Conservation (phyloP, 345 rosid species). For the Eucalyptus pauciflora region DNA sequence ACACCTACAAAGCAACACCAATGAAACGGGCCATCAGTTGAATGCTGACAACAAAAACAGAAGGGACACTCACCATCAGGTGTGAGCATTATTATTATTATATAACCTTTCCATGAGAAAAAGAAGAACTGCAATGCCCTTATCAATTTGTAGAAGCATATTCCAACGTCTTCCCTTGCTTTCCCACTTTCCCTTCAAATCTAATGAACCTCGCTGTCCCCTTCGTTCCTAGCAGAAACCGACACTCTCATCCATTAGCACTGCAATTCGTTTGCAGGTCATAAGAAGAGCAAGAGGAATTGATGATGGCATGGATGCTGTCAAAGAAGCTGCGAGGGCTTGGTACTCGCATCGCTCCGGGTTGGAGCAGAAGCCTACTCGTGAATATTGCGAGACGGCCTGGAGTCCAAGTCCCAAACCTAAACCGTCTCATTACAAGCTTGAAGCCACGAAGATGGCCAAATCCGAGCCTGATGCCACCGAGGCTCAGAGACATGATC, state of each 20-base stretch:
- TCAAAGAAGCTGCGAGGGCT: background rate
- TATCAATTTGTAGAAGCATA: background rate
- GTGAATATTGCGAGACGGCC: background rate
- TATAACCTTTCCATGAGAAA: background rate
- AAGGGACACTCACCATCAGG: background rate
- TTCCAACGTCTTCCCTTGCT: background rate
- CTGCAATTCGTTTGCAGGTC: background rate
- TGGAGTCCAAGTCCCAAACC: background rate
- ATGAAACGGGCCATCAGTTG: background rate
- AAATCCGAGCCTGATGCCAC: background rate
- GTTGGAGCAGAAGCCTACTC: background rate
- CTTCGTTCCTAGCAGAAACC: background rate
- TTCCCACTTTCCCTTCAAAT: no score
- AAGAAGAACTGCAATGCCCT: background rate
- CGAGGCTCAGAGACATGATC: background rate
- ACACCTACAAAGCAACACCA: background rate
- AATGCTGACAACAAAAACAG: background rate
- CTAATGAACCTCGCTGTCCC: background rate
- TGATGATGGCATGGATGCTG: background rate
- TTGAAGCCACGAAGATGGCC: background rate
- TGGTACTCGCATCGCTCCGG: background rate
- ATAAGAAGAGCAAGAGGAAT: background rate
- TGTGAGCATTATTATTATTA: background rate
- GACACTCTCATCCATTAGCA: background rate
- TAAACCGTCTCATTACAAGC: background rate